phyloP scores from a whole-genome alignment of 805 yeast genomes.

The Ogataea trehalophila region DNA sequence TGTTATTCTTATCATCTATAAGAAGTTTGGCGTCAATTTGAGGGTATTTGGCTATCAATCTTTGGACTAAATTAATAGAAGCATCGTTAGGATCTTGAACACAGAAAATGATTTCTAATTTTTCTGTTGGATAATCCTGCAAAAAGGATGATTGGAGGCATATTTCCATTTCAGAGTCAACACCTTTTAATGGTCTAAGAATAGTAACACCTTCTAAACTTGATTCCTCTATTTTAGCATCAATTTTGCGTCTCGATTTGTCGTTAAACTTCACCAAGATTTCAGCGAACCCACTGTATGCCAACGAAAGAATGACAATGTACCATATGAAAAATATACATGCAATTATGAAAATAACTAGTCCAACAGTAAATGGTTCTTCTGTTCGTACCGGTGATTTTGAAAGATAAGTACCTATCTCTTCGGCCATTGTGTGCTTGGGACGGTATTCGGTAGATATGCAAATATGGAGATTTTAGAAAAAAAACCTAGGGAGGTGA shows the following conservation, averaged over 20 bases:
- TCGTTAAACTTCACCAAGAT: constrained; percentile 21
- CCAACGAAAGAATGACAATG: constrained; percentile 19
- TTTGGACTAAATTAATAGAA: constrained; percentile 52
- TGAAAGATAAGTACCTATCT: too few relatives aligned
- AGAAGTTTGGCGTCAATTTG: constrained; percentile 54
- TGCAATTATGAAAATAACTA: constrained; percentile 7
- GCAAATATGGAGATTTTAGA: too few relatives aligned
- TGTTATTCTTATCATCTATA: constrained; percentile 37
- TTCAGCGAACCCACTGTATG: constrained; percentile 25
- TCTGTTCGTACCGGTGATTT: neutral
- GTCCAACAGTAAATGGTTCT: neutral
- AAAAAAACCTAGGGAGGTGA: too few relatives aligned
- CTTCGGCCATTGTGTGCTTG: too few relatives aligned
- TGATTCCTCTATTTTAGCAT: constrained; percentile 23
- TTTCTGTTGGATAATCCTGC: constrained; percentile 59
- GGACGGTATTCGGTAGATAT: too few relatives aligned
- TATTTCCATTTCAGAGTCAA: constrained; percentile 66
- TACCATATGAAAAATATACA: constrained; percentile 24
- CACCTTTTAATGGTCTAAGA: constrained; percentile 76
- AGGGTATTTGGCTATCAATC: constrained; percentile 49
- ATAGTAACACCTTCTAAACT: constrained; percentile 68
- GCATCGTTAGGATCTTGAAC: constrained; percentile 62
- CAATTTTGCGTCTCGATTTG: constrained; percentile 11
- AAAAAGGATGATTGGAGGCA: constrained; percentile 65
- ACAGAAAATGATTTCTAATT: constrained; percentile 71